phyloP scores from a whole-genome alignment of 1,284 basidiomycete species.

The Ustanciosporium gigantosporum region DNA sequence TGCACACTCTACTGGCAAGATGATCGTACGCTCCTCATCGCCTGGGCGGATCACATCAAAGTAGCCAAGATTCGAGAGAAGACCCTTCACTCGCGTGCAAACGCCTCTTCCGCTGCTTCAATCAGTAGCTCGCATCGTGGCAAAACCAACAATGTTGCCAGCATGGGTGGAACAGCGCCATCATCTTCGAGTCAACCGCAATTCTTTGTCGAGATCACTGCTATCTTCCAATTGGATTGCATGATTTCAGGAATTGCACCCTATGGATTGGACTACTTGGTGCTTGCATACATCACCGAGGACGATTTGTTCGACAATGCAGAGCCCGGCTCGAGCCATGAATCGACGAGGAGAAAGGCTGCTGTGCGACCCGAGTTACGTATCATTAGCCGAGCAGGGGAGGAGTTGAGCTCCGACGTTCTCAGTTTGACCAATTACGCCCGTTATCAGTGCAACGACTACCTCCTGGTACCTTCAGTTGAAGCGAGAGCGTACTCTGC shows the following conservation, averaged over 20 bases:
- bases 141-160: neutral
- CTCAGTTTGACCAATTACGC: constrained; percentile 78
- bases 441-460: constrained; percentile 89
- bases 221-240: constrained; percentile 90
- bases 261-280: constrained; percentile 71
- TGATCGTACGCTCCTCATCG: constrained; percentile 80
- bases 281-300: constrained; percentile 72
- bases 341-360: constrained; percentile 70
- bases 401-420: constrained; percentile 85
- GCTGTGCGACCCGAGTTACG: constrained; percentile 89
- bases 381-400: constrained; percentile 83
- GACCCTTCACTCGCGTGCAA: constrained; percentile 1
- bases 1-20: constrained; percentile 90
- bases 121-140: neutral
- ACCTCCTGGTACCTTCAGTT: constrained; percentile 67
- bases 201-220: constrained; percentile 76
- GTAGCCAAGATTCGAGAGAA: constrained; percentile 66
- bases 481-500: constrained; percentile 41
- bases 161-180: constrained; percentile 19
- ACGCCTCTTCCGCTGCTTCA: constrained; percentile 4
- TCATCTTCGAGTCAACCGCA: constrained; percentile 2
- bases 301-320: constrained; percentile 47
- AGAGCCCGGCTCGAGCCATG: constrained; percentile 6
- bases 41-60: constrained; percentile 93
- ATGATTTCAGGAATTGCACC: constrained; percentile 90